Evolutionary conservation across 257 asterid species (phyloP).

Genomic region (Osmanthus fragrans): DNA sequence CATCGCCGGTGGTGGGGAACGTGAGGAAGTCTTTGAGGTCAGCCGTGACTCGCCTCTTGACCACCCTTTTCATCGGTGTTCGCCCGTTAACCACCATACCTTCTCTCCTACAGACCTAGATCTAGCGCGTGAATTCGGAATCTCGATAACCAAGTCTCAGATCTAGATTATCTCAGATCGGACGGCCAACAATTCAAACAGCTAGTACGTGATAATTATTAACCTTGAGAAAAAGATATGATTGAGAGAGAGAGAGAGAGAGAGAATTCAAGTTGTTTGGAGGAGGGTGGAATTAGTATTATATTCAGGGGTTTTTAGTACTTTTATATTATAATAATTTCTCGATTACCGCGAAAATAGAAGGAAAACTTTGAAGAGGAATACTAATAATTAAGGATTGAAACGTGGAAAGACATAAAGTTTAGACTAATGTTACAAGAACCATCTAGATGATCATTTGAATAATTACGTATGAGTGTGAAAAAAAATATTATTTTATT

Average conservation of each 20-base stretch:
- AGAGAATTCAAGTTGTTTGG: conserved; percentile 26
- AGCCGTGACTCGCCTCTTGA: conserved; percentile 75
- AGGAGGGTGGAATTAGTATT: conserved; percentile 44
- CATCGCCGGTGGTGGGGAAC: conserved; percentile 54
- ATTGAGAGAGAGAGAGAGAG: background rate
- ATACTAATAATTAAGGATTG: background rate
- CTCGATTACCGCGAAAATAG: conserved; percentile 31
- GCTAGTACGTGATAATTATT: background rate
- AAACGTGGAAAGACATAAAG: background rate
- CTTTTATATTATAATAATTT: conserved; percentile 29
- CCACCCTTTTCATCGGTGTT: conserved; percentile 52
- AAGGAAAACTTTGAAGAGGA: conserved; percentile 13
- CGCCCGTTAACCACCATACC: conserved; percentile 70
- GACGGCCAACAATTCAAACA: conserved; percentile 28
- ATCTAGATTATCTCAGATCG: conserved; percentile 42
- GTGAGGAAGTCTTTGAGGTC: conserved; percentile 67
- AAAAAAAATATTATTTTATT: too few species aligned
- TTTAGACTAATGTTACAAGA: too few species aligned
- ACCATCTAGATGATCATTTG: too few species aligned
- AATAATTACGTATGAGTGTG: too few species aligned
- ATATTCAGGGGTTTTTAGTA: conserved; percentile 47
- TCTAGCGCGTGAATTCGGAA: conserved; percentile 35
- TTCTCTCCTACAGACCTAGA: conserved; percentile 29
- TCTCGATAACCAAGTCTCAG: conserved; percentile 32
- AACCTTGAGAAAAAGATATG: background rate